Evolutionary conservation across 495 filamentous ascomycete genomes (phyloP), one percentile per base, ranked within the genome.

Genomic region (Letharia lupina): DNA sequence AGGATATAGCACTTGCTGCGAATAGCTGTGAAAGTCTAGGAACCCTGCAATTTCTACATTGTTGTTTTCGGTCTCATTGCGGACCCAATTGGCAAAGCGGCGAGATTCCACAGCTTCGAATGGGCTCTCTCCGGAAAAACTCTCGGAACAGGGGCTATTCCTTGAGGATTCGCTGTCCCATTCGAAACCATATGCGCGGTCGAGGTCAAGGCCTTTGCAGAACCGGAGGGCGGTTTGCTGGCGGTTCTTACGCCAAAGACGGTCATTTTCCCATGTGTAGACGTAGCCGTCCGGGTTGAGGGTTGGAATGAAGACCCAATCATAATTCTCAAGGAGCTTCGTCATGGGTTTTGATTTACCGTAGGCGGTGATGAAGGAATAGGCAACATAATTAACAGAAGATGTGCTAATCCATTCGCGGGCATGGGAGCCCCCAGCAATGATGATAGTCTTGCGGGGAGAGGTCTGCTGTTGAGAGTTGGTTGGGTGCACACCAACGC

Each of bases 381-480:
- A 96, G 12, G 93, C 90, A 16, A 96, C 76, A 71, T 95, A 98
- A 60, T 83, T 92, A n/a, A 95, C 91, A 0, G 92, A 93, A 70
- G 87, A 93, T 2, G 89, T 93, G 58, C 90, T 91, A 67, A 98
- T 94, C 94, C 94, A 98, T 79, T 98, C 94, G 12, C 94, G 83
- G 4, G 91, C 93, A 74, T 98, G 94, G 60, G 87, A 83, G 33
- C 93, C 94, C 41, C 92, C 94, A 0, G 86, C 84, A 15, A 98
- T 79, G 50, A 98, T 79, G 62, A 98, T 86, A 3, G 89, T 93
- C 73, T 92, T 90, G 35, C 89, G 82, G 0, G 81, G 82, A 5
- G 66, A 65, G 0, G 75, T 70, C 2, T 74, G 69, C 12, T 79
- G 65, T 9, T 79, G 70, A 15, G 76, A 62, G 20, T 81, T 72